These are phyloP conservation scores for Rostrohypoxylon terebratum DNA, from an alignment of 495 filamentous ascomycete genomes.

Conservation along the genomic window DNA sequence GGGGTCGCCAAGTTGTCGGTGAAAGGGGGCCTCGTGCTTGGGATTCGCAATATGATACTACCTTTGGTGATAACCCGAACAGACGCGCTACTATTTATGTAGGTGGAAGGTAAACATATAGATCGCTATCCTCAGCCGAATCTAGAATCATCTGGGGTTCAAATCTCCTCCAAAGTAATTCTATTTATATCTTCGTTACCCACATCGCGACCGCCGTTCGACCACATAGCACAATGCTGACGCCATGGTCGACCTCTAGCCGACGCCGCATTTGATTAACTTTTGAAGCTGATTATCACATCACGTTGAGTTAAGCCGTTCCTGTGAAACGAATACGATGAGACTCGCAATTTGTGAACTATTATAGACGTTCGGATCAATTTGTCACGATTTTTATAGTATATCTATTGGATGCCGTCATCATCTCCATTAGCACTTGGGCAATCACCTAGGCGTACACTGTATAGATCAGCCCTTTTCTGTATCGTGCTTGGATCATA, in stretches of 20 bases:
- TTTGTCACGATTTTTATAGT: not conserved
- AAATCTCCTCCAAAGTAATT: not conserved
- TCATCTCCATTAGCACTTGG: not conserved
- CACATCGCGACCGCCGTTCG: constrained; percentile 3
- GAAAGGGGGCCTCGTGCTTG: no score
- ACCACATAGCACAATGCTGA: constrained; percentile 19
- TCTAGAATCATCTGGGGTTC: not conserved
- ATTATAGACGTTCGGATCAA: not conserved
- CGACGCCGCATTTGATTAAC: constrained; percentile 7
- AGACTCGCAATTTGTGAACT: not conserved
- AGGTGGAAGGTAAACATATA: not conserved
- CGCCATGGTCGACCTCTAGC: constrained; percentile 2
- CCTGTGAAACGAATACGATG: not conserved
- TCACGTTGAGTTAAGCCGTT: not conserved
- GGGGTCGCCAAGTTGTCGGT: not conserved
- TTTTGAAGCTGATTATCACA: not conserved
- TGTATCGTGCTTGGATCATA: no score
- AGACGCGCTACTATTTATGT: not conserved
- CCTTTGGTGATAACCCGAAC: not conserved
- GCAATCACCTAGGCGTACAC: not conserved
- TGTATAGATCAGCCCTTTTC: not conserved
- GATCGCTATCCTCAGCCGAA: not conserved
- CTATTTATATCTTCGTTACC: constrained; percentile 16
- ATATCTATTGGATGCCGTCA: not conserved
- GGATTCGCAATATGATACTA: not conserved